Evolutionary conservation across 2,329 filamentous ascomycete species (phyloP).

Genomic region (Acrocalymma vagum): DNA sequence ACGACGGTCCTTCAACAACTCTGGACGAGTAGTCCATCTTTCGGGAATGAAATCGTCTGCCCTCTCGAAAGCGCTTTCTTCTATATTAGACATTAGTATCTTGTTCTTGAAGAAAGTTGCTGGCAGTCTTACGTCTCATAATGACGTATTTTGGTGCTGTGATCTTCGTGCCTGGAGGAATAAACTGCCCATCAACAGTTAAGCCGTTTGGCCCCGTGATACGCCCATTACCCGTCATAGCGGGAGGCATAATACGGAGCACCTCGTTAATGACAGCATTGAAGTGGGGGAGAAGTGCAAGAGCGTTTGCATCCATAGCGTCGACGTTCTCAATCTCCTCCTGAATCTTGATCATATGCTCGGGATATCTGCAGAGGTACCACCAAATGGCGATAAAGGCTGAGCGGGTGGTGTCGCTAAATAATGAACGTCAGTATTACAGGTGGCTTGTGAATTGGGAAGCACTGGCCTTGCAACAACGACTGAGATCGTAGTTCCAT

Average conservation of each 20-base stretch:
- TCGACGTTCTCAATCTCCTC: conserved; percentile 12
- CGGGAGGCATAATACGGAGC: conserved; percentile 21
- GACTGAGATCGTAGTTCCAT: conserved; percentile 11
- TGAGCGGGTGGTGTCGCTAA: conserved; percentile 21
- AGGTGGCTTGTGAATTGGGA: background rate
- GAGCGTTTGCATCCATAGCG: conserved; percentile 2
- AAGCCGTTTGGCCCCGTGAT: conserved; percentile 18
- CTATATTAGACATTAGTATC: conserved; percentile 6
- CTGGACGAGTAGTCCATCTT: conserved; percentile 27
- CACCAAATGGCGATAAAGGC: conserved; percentile 16
- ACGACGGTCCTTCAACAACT: conserved; percentile 31
- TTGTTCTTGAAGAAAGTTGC: background rate
- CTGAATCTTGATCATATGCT: conserved; percentile 11
- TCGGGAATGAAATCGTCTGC: conserved; percentile 35
- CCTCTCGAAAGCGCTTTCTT: conserved; percentile 11
- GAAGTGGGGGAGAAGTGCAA: conserved; percentile 17
- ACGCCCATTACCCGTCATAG: conserved; percentile 14
- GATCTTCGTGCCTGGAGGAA: conserved; percentile 19
- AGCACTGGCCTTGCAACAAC: conserved; percentile 12
- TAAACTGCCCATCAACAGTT: conserved; percentile 14
- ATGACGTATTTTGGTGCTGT: conserved; percentile 25
- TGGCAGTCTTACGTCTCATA: conserved; percentile 4
- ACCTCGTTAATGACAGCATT: conserved; percentile 25
- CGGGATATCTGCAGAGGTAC: conserved; percentile 17
- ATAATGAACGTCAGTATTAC: background rate